Evolutionary conservation across 371 early-diverging fungal genomes (phyloP).

Genomic region (Mucor piriformis): DNA sequence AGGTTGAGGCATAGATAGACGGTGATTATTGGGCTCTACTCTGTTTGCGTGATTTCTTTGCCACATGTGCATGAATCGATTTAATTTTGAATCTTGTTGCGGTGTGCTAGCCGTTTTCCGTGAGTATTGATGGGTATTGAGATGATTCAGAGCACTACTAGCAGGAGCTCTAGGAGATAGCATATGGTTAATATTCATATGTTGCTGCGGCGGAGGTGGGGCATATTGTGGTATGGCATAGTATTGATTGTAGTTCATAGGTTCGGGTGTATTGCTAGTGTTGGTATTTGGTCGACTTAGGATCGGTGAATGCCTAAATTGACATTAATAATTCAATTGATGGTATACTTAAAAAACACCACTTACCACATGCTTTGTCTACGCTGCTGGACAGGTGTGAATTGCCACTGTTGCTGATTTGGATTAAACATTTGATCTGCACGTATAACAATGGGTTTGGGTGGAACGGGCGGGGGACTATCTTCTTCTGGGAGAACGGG

Average conservation of each 20-base stretch:
- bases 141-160: slow-evolving; percentile 23
- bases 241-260: not conserved
- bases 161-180: slow-evolving; percentile 29
- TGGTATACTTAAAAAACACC: not conserved
- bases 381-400: slow-evolving; percentile 13
- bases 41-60: slow-evolving; percentile 14
- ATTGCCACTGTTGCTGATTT: slow-evolving; percentile 21
- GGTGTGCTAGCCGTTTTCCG: slow-evolving; percentile 1
- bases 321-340: not conserved
- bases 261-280: slow-evolving; percentile 1
- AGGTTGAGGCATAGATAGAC: slow-evolving; percentile 3
- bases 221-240: slow-evolving; percentile 7
- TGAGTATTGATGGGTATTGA: slow-evolving; percentile 7
- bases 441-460: slow-evolving; percentile 43
- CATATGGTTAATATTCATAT: slow-evolving; percentile 34
- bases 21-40: slow-evolving; percentile 12
- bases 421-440: slow-evolving; percentile 29
- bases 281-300: slow-evolving; percentile 13
- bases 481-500: slow-evolving; percentile 15
- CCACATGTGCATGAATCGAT: slow-evolving; percentile 24
- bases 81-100: slow-evolving; percentile 22
- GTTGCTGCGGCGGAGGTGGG: slow-evolving; percentile 21
- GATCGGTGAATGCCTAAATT: slow-evolving; percentile 20
- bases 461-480: slow-evolving; percentile 46
- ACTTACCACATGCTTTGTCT: slow-evolving; percentile 9